Evolutionary conservation across 1,284 basidiomycete genomes (phyloP).

Genomic region (Crucibulum parvulum): DNA sequence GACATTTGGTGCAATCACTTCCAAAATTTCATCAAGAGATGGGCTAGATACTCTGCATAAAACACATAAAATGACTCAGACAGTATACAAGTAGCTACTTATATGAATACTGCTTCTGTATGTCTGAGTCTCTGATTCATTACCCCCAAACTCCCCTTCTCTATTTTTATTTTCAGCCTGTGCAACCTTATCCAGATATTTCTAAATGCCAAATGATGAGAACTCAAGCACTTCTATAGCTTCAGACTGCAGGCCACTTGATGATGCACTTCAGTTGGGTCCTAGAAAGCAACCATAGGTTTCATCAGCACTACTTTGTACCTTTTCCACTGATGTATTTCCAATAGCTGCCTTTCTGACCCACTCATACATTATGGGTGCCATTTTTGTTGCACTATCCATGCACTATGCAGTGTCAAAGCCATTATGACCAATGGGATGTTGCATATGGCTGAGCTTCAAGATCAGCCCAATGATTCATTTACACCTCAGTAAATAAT

Average conservation of each 20-base stretch:
- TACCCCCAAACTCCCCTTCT: too few species aligned
- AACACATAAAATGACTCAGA: too few species aligned
- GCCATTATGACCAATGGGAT: slow-evolving; percentile 1
- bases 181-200: too few species aligned
- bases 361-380: slow-evolving; percentile 1
- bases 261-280: slow-evolving; percentile 1
- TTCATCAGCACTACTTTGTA: background rate
- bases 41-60: too few species aligned
- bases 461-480: background rate
- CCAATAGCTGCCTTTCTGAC: background rate
- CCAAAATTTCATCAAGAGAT: too few species aligned
- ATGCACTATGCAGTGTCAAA: slow-evolving; percentile 1
- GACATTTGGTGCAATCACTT: too few species aligned
- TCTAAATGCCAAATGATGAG: too few species aligned
- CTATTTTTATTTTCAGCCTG: too few species aligned
- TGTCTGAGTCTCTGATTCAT: too few species aligned
- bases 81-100: too few species aligned
- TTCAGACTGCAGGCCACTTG: background rate
- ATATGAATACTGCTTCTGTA: too few species aligned
- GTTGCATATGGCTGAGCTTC: background rate
- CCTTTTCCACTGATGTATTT: background rate
- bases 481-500: background rate
- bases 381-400: slow-evolving; percentile 2
- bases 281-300: background rate
- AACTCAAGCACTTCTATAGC: too few species aligned